Base-by-base conservation (phyloP, 1,284 basidiomycete genomes). In the Puccinia coronata region DNA sequence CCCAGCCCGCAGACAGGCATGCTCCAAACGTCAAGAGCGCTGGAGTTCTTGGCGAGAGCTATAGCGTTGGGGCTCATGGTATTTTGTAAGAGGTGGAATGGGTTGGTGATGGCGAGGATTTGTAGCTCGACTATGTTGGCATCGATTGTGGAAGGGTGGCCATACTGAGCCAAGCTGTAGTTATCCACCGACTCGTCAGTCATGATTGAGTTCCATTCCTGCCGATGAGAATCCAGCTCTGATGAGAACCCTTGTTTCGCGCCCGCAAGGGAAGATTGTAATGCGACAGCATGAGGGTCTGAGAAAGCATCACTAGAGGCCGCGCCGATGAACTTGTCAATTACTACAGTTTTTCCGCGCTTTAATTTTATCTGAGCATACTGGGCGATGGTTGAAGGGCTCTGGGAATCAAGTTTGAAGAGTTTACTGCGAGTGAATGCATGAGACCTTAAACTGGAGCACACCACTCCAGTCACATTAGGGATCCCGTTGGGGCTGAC, bases 241-340 rank as follows among this genome's bases (percentile, higher is more conserved):
- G 61, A 57, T 14, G 82, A 79, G 81, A 82, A 85, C 0, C 84
- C 84, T 2, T 75, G 81, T 20, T 53, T 34, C 53, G 82, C 82
- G 0, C 83, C 84, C 12, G 59, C 28, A 14, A 47, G 34, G 0
- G 84, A 81, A 2, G 83, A 75, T 0, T 75, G 39, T 25, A 83
- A 71, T 0, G 84, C 84, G 0, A 82, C 82, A 43, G 41, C 47
- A 1, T 80, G 59, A 63, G 82, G 84, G 18, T 53, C 69, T 14
- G 77, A 70, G 81, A 77, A 85, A 2, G 84, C 84, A 63, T 84
- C 84, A 25, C 69, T 71, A n/a, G 84, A 84, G n/a, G 84, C 84
- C 73, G 85, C 84, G 1, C 84, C 84, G 36, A 85, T 84, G 67
- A 80, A 85, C 75, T 85, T 85, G 78, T 82, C 41, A 11, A 83